Conservation (phyloP, 1,284 basidiomycete genomes). For the Microbotryomycetes sp. region DNA sequence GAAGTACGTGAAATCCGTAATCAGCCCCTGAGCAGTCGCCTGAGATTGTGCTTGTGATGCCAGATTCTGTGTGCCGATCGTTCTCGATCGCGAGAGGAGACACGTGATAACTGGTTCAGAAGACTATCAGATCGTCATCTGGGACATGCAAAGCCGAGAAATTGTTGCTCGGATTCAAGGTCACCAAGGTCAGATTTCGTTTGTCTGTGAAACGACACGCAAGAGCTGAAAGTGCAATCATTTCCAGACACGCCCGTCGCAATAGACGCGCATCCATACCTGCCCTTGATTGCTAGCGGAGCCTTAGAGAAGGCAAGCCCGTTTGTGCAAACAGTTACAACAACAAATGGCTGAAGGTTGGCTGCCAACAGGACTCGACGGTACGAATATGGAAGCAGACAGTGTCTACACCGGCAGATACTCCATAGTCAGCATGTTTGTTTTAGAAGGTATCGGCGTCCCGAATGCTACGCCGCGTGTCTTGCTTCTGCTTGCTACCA, state of each 20-base stretch:
- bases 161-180: constrained; percentile 67
- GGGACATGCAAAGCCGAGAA: constrained; percentile 80
- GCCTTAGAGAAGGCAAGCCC: neutral
- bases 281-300: neutral
- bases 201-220: too few relatives aligned
- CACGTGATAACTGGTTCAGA: constrained; percentile 84
- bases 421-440: neutral
- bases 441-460: neutral
- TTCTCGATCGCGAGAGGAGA: constrained; percentile 14
- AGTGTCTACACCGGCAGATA: neutral
- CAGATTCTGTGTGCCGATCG: constrained; percentile 29
- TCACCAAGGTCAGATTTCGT: constrained; percentile 59
- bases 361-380: neutral
- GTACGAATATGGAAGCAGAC: neutral
- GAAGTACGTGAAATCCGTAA: constrained; percentile 61
- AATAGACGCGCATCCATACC: neutral
- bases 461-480: constrained; percentile 25
- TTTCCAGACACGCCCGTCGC: neutral
- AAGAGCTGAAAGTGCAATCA: neutral
- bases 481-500: constrained; percentile 37
- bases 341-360: neutral
- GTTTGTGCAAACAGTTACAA: neutral
- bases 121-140: constrained; percentile 77
- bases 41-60: neutral
- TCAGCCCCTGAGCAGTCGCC: too few relatives aligned